These are phyloP conservation scores for Ophiostoma ulmi DNA, from an alignment of 2,329 filamentous ascomycete genomes.

Conservation along the genomic window DNA sequence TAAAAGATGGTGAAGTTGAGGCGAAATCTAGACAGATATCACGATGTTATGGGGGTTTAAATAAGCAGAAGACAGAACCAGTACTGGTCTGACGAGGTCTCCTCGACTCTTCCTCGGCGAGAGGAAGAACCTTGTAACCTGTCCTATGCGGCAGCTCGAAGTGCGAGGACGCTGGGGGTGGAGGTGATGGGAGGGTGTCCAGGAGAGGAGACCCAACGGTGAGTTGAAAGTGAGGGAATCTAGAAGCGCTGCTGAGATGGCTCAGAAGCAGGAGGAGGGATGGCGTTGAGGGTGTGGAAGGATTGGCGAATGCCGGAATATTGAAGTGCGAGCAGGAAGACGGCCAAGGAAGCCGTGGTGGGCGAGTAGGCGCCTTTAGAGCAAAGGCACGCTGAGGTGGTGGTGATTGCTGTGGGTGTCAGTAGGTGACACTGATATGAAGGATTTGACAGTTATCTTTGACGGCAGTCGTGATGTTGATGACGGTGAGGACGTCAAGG, in stretches of 20 bases:
- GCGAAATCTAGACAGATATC: conserved; percentile 24
- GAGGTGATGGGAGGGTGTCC: conserved; percentile 45
- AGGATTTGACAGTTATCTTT: not conserved
- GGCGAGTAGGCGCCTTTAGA: conserved; percentile 53
- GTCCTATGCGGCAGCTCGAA: conserved; percentile 99
- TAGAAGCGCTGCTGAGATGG: conserved; percentile 44
- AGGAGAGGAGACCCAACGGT: conserved; percentile 45
- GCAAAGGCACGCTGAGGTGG: conserved; percentile 51
- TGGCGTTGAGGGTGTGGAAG: conserved; percentile 62
- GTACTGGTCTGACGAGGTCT: conserved; percentile 90
- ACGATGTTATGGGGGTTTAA: conserved; percentile 85
- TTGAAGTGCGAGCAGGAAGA: conserved; percentile 59
- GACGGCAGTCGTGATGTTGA: not conserved
- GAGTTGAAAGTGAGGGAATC: conserved; percentile 33
- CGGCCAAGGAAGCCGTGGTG: conserved; percentile 61
- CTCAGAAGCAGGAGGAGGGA: conserved; percentile 53
- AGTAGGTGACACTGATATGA: not conserved
- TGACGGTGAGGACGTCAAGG: not conserved
- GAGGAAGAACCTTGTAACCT: conserved; percentile 98
- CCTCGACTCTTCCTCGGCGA: conserved; percentile 98
- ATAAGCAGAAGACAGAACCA: conserved; percentile 88
- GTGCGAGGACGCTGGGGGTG: conserved; percentile 54
- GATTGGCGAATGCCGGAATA: conserved; percentile 63
- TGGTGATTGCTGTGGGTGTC: not conserved
- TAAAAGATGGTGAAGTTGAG: not conserved